Conservation (phyloP, 352 stramenopile genomes). For the Globisporangium canariense region DNA sequence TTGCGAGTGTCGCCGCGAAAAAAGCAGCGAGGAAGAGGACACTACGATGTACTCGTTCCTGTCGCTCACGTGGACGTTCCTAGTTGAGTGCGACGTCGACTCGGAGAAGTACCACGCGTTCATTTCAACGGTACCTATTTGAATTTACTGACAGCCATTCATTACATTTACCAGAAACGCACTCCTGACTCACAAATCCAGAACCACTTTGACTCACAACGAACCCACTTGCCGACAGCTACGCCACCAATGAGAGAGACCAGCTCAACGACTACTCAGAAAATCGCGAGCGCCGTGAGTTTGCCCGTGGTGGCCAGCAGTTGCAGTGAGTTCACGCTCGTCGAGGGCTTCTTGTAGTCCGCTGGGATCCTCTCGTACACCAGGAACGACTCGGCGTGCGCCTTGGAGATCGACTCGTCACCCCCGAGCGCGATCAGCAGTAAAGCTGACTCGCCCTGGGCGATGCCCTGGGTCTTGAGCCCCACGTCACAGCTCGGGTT, state of each 20-base stretch:
- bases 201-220: no score
- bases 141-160: neutral
- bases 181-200: no score
- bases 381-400: slow-evolving; percentile 37
- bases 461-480: neutral
- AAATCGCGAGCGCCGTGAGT: neutral
- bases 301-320: neutral
- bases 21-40: slow-evolving; percentile 5
- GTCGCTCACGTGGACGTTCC: neutral
- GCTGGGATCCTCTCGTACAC: slow-evolving; percentile 43
- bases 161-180: no score
- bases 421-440: neutral
- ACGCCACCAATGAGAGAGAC: no score
- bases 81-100: neutral
- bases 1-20: slow-evolving; percentile 27
- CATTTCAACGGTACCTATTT: no score
- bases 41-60: neutral
- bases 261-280: neutral
- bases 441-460: neutral
- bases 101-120: neutral
- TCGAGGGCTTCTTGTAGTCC: slow-evolving; percentile 30
- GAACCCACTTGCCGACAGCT: no score
- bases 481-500: neutral
- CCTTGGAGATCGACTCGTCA: slow-evolving; percentile 30
- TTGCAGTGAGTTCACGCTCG: neutral